These are phyloP conservation scores for Cucurbita ficifolia DNA, from an alignment of 306 rosid genomes.

Conservation along the genomic window DNA sequence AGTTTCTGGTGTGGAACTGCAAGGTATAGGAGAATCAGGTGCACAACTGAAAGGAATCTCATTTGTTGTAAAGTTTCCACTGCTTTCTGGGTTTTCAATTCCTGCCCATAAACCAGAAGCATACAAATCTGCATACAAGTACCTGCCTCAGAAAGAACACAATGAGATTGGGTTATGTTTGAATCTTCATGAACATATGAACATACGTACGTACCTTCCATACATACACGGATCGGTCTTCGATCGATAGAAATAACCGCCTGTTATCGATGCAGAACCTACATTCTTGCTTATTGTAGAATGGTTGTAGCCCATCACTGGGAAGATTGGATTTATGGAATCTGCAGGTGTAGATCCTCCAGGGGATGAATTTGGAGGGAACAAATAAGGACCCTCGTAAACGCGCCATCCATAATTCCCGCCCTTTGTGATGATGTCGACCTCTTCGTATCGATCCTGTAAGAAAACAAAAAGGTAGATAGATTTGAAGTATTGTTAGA, in stretches of 20 bases:
- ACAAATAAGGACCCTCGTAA: conserved; percentile 57
- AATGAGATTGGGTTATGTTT: not conserved
- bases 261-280: conserved; percentile 78
- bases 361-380: conserved; percentile 23
- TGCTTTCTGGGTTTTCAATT: conserved; percentile 46
- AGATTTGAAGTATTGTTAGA: not conserved
- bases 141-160: conserved; percentile 28
- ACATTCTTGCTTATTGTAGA: conserved; percentile 49
- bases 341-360: conserved; percentile 41
- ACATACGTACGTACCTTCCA: conserved; percentile 55
- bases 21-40: conserved; percentile 44
- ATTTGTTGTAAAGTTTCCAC: conserved; percentile 58
- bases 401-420: conserved; percentile 96
- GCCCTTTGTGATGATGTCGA: conserved; percentile 78
- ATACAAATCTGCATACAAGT: conserved; percentile 68
- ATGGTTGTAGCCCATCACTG: conserved; percentile 71
- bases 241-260: conserved; percentile 83
- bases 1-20: conserved; percentile 36
- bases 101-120: conserved; percentile 69
- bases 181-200: not conserved
- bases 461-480: not conserved
- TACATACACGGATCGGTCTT: conserved; percentile 78
- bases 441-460: conserved; percentile 84
- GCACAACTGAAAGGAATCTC: conserved; percentile 56
- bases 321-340: conserved; percentile 46